Evolutionary conservation across 2,329 filamentous ascomycete genomes (phyloP), one percentile per base, ranked within the genome.

Genomic region (Aspergillus fumigatiaffinis): DNA sequence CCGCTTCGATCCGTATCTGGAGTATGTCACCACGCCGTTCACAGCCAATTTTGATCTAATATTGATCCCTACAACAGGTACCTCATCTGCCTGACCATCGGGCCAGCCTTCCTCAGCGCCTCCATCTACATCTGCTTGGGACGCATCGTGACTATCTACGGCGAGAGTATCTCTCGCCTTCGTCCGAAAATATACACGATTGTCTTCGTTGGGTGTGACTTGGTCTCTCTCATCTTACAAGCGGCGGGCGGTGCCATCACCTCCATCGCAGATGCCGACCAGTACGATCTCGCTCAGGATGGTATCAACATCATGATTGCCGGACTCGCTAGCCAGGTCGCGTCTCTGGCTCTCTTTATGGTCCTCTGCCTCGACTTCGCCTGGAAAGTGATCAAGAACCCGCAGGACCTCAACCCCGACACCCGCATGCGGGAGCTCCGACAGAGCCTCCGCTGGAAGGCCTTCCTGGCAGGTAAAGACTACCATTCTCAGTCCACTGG

Each of bases 161-260:
- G 53, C 47, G 59, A 59, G 44, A 32, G 28, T 14, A 41, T 59
- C 20, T 35, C 48, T 20, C 55, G 55, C 7, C 48, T 66, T 1
- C 49, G 51, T 46, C 42, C 42, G 21, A 50, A 55, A 20, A 59
- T 29, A 12, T 54, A 47, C 42, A 53, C 55, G 7, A 49, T 60
- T 20, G 62, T 71, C 52, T 86, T 86, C 73, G 81, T 86, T 65
- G 78, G 82, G 48, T 84, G 80, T 71, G 84, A 86, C 68, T 64
- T 84, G 49, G 56, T 83, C 58, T 83, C 82, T 9, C 77, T 86
- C 2, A 62, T 83, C 46, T 74, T 86, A 2, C 84, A 86, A 65
- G 81, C 80, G 17, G 72, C 75, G 0, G 84, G 83, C 51, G 84
- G 82, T 21, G 82, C 73, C 50, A 64, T 84, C 50, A 77, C 79